Evolutionary conservation across 1,284 basidiomycete genomes (phyloP).

Genomic region (Cutaneotrichosporon cyanovorans): DNA sequence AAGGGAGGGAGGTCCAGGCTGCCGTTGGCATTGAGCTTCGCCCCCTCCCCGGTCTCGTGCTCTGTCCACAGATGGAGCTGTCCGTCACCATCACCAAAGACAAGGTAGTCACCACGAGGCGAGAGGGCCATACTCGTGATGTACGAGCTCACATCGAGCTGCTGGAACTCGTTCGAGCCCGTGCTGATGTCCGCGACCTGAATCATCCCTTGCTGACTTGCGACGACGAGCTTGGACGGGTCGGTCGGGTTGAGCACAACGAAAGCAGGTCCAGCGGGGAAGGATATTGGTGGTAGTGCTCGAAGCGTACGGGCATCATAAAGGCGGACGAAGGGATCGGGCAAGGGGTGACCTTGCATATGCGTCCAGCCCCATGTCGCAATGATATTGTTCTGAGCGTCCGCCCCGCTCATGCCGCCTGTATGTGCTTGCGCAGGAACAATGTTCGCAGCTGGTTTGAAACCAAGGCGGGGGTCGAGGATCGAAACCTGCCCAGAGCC

Average conservation of each 20-base stretch:
- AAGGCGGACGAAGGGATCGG: constrained; percentile 86
- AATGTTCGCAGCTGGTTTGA: constrained; percentile 49
- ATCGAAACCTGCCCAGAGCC: constrained; percentile 75
- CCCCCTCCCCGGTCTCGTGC: constrained; percentile 56
- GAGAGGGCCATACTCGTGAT: constrained; percentile 76
- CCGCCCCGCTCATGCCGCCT: constrained; percentile 74
- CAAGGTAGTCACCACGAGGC: constrained; percentile 79
- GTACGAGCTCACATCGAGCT: constrained; percentile 57
- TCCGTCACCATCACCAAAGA: constrained; percentile 85
- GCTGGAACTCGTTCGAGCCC: constrained; percentile 53
- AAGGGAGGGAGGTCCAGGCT: constrained; percentile 54
- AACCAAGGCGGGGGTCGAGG: constrained; percentile 66
- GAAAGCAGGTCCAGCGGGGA: constrained; percentile 79
- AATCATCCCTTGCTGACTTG: constrained; percentile 78
- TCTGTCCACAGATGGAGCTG: constrained; percentile 76
- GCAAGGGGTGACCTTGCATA: constrained; percentile 80
- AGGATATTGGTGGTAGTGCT: constrained; percentile 68
- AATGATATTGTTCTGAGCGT: constrained; percentile 65
- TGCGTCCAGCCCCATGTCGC: constrained; percentile 80
- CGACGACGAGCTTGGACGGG: constrained; percentile 67
- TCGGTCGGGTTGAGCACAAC: constrained; percentile 75
- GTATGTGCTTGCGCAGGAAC: constrained; percentile 65
- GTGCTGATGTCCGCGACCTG: constrained; percentile 80
- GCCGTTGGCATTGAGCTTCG: constrained; percentile 33
- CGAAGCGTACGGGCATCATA: constrained; percentile 82